Evolutionary conservation across 805 yeast species (phyloP).

Genomic region (Saccharomycopsis babjevae): DNA sequence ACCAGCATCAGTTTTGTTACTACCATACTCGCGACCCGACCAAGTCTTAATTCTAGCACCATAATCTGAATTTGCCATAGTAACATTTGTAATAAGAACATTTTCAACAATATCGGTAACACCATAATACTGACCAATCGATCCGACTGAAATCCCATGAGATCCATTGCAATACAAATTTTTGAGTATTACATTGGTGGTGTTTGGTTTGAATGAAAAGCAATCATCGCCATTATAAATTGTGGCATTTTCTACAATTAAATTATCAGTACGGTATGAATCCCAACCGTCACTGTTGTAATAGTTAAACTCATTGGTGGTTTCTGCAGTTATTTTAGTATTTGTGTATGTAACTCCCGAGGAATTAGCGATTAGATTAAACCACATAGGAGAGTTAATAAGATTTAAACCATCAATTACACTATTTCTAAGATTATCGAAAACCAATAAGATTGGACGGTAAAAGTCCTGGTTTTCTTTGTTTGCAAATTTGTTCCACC

Average conservation of each 20-base stretch:
- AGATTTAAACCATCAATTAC: constrained; percentile 11
- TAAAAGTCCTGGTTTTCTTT: constrained; percentile 6
- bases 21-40: constrained; percentile 7
- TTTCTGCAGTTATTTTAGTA: constrained; percentile 5
- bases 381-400: constrained; percentile 12
- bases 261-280: constrained; percentile 6
- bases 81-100: constrained; percentile 9
- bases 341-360: constrained; percentile 11
- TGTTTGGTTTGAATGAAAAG: constrained; percentile 10
- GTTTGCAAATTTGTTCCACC: constrained; percentile 12
- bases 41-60: constrained; percentile 16
- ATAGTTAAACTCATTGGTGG: constrained; percentile 2
- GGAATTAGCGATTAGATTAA: constrained; percentile 10
- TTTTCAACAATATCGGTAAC: constrained; percentile 14
- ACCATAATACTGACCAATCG: constrained; percentile 12
- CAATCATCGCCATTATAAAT: constrained; percentile 13
- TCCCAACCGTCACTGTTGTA: constrained; percentile 16
- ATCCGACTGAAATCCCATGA: constrained; percentile 14
- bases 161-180: constrained; percentile 13
- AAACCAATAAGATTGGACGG: constrained; percentile 10
- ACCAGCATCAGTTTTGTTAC: neutral
- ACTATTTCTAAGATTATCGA: constrained; percentile 8
- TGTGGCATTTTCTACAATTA: constrained; percentile 11
- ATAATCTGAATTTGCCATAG: constrained; percentile 10
- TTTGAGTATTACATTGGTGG: constrained; percentile 8